A percentile compares a stretch with the other conserved stretches of the same genome.
Evolutionary conservation across 1,284 basidiomycete species (phyloP).

Genomic region (Cryptococcus sp.): DNA sequence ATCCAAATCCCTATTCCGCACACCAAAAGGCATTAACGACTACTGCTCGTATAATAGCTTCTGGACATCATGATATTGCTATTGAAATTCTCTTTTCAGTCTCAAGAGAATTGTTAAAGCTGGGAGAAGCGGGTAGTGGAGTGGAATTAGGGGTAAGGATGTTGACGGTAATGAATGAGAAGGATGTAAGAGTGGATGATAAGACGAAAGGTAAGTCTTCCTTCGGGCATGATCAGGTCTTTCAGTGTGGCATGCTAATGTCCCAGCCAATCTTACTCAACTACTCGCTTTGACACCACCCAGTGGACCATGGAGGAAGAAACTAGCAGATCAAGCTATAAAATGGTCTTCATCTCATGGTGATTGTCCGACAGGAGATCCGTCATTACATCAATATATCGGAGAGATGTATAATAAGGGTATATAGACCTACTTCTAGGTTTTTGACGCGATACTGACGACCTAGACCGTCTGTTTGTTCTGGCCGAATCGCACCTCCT

Average conservation of each 20-base stretch:
- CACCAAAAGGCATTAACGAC: conserved; percentile 94
- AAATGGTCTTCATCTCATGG: conserved; percentile 73
- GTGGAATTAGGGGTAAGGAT: conserved; percentile 73
- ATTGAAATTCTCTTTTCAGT: conserved; percentile 84
- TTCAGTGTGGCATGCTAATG: neutral
- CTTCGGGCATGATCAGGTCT: neutral
- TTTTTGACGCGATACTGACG: neutral
- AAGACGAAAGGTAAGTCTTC: conserved; percentile 57
- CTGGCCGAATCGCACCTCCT: conserved; percentile 74
- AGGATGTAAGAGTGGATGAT: conserved; percentile 64
- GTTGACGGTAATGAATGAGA: conserved; percentile 72
- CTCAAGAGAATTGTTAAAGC: conserved; percentile 75
- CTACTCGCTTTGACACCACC: conserved; percentile 49
- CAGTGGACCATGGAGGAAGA: conserved; percentile 50
- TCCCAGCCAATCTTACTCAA: conserved; percentile 44
- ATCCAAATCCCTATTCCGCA: conserved; percentile 69
- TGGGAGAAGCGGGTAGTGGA: conserved; percentile 79
- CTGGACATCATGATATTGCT: conserved; percentile 70
- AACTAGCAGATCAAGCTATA: conserved; percentile 48
- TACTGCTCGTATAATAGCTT: conserved; percentile 74
- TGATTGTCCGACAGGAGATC: conserved; percentile 75
- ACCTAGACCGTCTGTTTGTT: conserved; percentile 50
- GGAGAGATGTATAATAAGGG: conserved; percentile 85
- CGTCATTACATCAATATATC: conserved; percentile 75
- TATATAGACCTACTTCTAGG: conserved; percentile 33